These are phyloP conservation scores for Cercophora newfieldiana DNA, from an alignment of 495 filamentous ascomycete species.

Conservation along the genomic window DNA sequence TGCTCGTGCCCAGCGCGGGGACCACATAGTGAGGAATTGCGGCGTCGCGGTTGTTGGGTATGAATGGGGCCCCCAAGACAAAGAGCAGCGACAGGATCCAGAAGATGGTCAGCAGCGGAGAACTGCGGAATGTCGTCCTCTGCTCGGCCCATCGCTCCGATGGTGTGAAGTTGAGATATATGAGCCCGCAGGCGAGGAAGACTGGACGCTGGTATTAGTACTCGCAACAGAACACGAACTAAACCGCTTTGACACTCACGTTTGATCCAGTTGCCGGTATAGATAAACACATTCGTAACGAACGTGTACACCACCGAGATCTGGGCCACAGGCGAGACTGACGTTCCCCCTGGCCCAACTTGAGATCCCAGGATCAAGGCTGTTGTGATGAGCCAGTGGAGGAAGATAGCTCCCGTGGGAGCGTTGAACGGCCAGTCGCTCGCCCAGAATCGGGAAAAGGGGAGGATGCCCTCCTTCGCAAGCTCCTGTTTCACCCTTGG, in stretches of 20 bases:
- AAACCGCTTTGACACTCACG: no score
- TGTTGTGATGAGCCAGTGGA: constrained; percentile 62
- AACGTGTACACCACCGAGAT: constrained; percentile 30
- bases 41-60: constrained; percentile 38
- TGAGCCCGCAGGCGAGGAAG: constrained; percentile 53
- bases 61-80: constrained; percentile 44
- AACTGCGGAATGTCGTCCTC: constrained; percentile 41
- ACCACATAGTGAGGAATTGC: constrained; percentile 44
- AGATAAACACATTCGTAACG: constrained; percentile 35
- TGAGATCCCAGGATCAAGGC: constrained; percentile 54
- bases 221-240: background rate
- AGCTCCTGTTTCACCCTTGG: constrained; percentile 60
- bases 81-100: constrained; percentile 47
- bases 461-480: constrained; percentile 59
- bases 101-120: constrained; percentile 44
- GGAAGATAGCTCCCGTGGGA: constrained; percentile 59
- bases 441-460: constrained; percentile 58
- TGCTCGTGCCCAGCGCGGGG: constrained; percentile 46
- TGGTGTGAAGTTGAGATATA: constrained; percentile 43
- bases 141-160: constrained; percentile 38
- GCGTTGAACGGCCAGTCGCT: constrained; percentile 61
- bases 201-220: constrained; percentile 37
- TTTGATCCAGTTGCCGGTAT: constrained; percentile 41
- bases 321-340: background rate
- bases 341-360: background rate